Evolutionary conservation across 768 basidiomycete genomes (phyloP).

Genomic region (Suillus subluteus): DNA sequence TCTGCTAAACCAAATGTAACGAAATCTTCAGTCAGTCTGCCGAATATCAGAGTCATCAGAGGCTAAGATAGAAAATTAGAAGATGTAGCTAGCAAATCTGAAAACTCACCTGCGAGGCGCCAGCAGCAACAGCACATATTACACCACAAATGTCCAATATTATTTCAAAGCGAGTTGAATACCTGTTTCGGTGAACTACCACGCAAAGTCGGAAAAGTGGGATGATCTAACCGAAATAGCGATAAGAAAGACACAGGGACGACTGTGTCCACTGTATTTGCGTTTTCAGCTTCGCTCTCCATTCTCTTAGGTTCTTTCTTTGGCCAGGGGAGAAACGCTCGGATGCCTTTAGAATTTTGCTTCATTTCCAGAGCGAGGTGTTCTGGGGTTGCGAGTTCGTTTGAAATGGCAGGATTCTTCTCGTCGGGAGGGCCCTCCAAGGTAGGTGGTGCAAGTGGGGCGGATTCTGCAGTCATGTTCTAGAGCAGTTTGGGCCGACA

Average conservation of each 20-base stretch:
- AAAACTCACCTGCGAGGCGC: slow-evolving; percentile 72
- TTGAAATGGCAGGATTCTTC: slow-evolving; percentile 38
- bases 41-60: slow-evolving; percentile 52
- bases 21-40: slow-evolving; percentile 46
- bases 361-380: neutral
- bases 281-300: slow-evolving; percentile 4
- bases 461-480: neutral
- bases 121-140: slow-evolving; percentile 70
- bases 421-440: slow-evolving; percentile 48
- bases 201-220: neutral
- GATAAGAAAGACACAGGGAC: slow-evolving; percentile 44
- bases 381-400: neutral
- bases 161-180: slow-evolving; percentile 73
- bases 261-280: slow-evolving; percentile 33
- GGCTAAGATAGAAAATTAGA: slow-evolving; percentile 24
- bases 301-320: slow-evolving; percentile 30
- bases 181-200: slow-evolving; percentile 47
- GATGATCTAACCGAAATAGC: slow-evolving; percentile 49
- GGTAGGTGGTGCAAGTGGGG: slow-evolving; percentile 27
- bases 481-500: neutral
- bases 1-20: slow-evolving; percentile 33
- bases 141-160: slow-evolving; percentile 71
- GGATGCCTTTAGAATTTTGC: slow-evolving; percentile 20
- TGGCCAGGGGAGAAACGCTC: slow-evolving; percentile 46
- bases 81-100: slow-evolving; percentile 3